Evolutionary conservation across 371 early-diverging fungal genomes (phyloP).

Genomic region (Vavraia culicis): DNA sequence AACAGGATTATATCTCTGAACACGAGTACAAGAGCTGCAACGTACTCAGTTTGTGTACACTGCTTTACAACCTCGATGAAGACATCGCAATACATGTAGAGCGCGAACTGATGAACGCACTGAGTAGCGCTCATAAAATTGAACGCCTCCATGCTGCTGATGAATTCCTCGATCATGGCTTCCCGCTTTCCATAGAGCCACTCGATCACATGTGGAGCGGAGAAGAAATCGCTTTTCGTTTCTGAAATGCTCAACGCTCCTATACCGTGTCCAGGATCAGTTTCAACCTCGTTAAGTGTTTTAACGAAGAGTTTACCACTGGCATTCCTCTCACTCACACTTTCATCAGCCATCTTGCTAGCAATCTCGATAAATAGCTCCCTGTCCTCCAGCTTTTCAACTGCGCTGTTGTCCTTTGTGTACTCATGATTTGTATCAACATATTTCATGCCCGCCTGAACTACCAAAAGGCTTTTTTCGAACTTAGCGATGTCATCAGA

Average conservation of each 20-base stretch:
- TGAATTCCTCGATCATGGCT: slow-evolving; percentile 53
- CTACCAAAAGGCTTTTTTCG: too few relatives aligned
- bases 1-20: slow-evolving; percentile 69
- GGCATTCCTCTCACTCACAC: not conserved
- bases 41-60: slow-evolving; percentile 20
- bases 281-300: not conserved
- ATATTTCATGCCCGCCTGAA: not conserved
- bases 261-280: not conserved
- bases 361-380: slow-evolving; percentile 14
- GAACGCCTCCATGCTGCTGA: slow-evolving; percentile 53
- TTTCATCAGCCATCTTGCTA: not conserved
- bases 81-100: slow-evolving; percentile 86
- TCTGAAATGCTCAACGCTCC: not conserved
- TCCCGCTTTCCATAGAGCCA: slow-evolving; percentile 79
- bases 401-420: not conserved
- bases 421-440: not conserved
- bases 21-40: slow-evolving; percentile 49
- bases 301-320: not conserved
- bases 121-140: slow-evolving; percentile 82
- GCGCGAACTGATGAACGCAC: slow-evolving; percentile 71
- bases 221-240: not conserved
- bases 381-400: not conserved
- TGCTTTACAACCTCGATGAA: slow-evolving; percentile 55
- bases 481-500: too few relatives aligned
- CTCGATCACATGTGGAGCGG: slow-evolving; percentile 20